Evolutionary conservation across 192 early-diverging fungal species (phyloP).

Genomic region (Coemansia biformis): DNA sequence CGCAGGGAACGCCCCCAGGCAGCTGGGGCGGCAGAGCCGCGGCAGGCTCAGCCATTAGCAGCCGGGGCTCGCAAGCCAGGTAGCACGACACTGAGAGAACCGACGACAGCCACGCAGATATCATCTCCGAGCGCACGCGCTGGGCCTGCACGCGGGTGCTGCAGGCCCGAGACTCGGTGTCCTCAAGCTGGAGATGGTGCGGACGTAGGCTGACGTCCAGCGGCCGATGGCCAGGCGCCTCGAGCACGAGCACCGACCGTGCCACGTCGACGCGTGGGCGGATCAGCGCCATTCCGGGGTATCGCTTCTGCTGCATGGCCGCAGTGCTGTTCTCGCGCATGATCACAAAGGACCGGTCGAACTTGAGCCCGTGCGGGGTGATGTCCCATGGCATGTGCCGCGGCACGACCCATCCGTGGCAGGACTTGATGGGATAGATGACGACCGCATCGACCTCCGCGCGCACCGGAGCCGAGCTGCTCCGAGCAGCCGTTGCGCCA

Average conservation of each 20-base stretch:
- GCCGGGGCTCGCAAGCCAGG: constrained; percentile 42
- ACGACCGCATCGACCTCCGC: constrained; percentile 29
- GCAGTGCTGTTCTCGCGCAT: constrained; percentile 36
- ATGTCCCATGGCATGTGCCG: constrained; percentile 23
- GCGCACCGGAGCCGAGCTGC: constrained; percentile 1
- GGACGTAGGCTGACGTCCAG: constrained; percentile 30
- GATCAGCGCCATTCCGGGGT: constrained; percentile 61
- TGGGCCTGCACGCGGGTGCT: constrained; percentile 16
- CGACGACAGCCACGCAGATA: constrained; percentile 48
- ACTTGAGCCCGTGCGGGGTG: constrained; percentile 28
- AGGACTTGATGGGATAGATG: constrained; percentile 80
- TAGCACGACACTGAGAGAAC: constrained; percentile 49
- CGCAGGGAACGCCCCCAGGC: background rate
- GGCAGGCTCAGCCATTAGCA: constrained; percentile 5
- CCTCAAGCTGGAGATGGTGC: constrained; percentile 19
- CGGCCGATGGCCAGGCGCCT: constrained; percentile 28
- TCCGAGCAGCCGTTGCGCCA: too few species aligned
- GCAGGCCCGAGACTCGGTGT: constrained; percentile 24
- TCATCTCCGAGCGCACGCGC: constrained; percentile 18
- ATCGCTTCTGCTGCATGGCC: constrained; percentile 66
- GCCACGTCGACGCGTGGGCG: constrained; percentile 45
- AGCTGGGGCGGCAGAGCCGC: background rate
- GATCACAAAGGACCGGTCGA: constrained; percentile 38
- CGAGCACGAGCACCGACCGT: constrained; percentile 44
- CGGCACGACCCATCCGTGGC: constrained; percentile 53